Evolutionary conservation across 1,284 basidiomycete genomes (phyloP).

Genomic region (Phellopilus nigrolimitatus): DNA sequence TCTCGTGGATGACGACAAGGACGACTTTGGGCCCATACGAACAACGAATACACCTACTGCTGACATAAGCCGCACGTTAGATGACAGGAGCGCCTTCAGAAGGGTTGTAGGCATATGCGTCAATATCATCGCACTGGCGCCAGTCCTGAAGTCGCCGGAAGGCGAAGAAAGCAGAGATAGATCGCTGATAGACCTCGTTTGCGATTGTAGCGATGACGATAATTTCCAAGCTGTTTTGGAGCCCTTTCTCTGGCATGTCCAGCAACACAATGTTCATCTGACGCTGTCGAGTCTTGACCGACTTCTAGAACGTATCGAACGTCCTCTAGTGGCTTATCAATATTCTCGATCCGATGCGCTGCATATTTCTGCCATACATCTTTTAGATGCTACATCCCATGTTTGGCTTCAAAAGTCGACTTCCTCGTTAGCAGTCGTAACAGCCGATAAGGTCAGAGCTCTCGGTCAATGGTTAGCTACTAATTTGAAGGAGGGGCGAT

Average conservation of each 20-base stretch:
- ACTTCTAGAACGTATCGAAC: conserved; percentile 51
- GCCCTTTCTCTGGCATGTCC: conserved; percentile 52
- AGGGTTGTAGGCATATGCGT: conserved; percentile 46
- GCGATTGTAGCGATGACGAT: conserved; percentile 43
- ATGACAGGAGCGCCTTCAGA: conserved; percentile 28
- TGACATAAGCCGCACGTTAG: conserved; percentile 22
- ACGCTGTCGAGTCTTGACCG: conserved; percentile 43
- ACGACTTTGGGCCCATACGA: conserved; percentile 62
- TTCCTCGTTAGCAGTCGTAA: conserved; percentile 33
- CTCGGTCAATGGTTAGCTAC: conserved; percentile 53
- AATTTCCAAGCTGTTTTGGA: conserved; percentile 56
- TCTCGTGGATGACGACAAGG: conserved; percentile 39
- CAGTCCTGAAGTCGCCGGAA: conserved; percentile 54
- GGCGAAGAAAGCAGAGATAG: conserved; percentile 59
- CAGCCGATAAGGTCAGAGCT: conserved; percentile 41
- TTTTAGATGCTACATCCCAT: conserved; percentile 61
- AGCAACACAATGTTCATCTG: conserved; percentile 51
- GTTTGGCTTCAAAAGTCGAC: conserved; percentile 53
- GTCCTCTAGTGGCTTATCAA: conserved; percentile 52
- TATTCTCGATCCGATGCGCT: conserved; percentile 53
- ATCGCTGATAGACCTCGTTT: conserved; percentile 55
- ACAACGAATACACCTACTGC: conserved; percentile 33
- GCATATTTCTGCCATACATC: conserved; percentile 51
- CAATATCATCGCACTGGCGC: conserved; percentile 49
- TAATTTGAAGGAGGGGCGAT: conserved; percentile 38